These are phyloP conservation scores for Fusarium anguioides DNA, from an alignment of 2,329 filamentous ascomycete genomes.

Conservation along the genomic window DNA sequence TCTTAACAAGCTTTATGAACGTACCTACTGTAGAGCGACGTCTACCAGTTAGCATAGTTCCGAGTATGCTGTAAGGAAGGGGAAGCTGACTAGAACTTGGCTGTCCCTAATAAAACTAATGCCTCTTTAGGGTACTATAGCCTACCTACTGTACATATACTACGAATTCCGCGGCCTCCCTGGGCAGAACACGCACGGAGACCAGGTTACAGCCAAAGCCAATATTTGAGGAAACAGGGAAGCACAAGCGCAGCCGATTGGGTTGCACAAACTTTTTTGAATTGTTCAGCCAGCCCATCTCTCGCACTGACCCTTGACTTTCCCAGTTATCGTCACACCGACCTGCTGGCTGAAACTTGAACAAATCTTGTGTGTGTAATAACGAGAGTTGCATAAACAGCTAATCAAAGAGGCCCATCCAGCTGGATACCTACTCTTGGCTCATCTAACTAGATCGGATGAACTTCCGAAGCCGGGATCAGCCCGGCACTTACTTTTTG, in stretches of 20 bases:
- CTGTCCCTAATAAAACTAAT: slow-evolving; percentile 8
- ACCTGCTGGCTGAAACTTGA: neutral
- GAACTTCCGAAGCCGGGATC: slow-evolving; percentile 8
- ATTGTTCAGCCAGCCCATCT: slow-evolving; percentile 11
- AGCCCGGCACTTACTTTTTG: slow-evolving; percentile 18
- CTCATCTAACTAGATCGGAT: slow-evolving; percentile 26
- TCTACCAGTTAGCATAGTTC: slow-evolving; percentile 9
- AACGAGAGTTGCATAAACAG: slow-evolving; percentile 17
- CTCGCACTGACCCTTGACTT: slow-evolving; percentile 6
- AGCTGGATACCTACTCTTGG: neutral
- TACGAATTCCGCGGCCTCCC: neutral
- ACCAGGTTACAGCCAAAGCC: neutral
- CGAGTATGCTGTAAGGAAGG: slow-evolving; percentile 16
- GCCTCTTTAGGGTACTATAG: neutral
- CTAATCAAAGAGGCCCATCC: neutral
- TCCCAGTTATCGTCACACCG: slow-evolving; percentile 9
- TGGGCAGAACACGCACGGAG: slow-evolving; percentile 13
- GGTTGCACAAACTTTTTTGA: slow-evolving; percentile 1
- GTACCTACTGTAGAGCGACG: slow-evolving; percentile 14
- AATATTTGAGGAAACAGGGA: neutral
- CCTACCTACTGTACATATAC: no score
- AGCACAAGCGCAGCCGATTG: slow-evolving; percentile 1
- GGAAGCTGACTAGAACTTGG: slow-evolving; percentile 26
- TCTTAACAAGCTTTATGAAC: slow-evolving; percentile 11
- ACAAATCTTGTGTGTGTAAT: slow-evolving; percentile 15